These are phyloP conservation scores for Lagenaria siceraria DNA, from an alignment of 306 rosid genomes.

Conservation along the genomic window DNA sequence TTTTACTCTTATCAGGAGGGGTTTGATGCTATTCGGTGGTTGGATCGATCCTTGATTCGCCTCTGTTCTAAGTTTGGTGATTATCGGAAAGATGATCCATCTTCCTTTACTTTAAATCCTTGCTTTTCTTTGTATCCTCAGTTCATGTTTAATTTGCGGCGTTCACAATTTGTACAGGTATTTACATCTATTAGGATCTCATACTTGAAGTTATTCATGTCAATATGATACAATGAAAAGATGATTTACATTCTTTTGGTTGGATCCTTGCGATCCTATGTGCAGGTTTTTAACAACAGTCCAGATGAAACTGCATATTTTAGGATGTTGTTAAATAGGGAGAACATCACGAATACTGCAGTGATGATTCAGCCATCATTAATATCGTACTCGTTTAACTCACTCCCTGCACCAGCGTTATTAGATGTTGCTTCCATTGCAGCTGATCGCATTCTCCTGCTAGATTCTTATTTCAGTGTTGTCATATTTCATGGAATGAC, in stretches of 20 bases:
- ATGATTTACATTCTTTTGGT: not conserved
- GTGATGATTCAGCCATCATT: constrained; percentile 96
- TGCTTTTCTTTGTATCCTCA: constrained; percentile 86
- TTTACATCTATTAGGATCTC: not conserved
- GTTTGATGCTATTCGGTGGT: constrained; percentile 93
- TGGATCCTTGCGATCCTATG: constrained; percentile 10
- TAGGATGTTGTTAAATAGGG: constrained; percentile 82
- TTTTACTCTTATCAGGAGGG: constrained; percentile 51
- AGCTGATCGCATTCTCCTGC: constrained; percentile 75
- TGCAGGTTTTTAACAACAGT: constrained; percentile 97
- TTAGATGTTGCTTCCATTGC: constrained; percentile 91
- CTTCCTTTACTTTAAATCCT: constrained; percentile 80
- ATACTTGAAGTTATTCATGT: not conserved
- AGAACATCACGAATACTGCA: constrained; percentile 84
- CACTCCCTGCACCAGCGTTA: constrained; percentile 79
- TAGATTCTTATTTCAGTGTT: constrained; percentile 84
- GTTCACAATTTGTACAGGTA: constrained; percentile 98
- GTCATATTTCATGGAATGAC: constrained; percentile 97
- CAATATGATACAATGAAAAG: not conserved
- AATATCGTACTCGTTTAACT: constrained; percentile 78
- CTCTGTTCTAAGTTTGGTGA: constrained; percentile 95
- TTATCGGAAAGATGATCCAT: constrained; percentile 90
- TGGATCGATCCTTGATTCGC: constrained; percentile 89
- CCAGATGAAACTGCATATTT: constrained; percentile 99
- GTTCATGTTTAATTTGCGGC: constrained; percentile 84